Evolutionary conservation across 2,329 filamentous ascomycete genomes (phyloP).

Genomic region (Calonectria hawksworthii): DNA sequence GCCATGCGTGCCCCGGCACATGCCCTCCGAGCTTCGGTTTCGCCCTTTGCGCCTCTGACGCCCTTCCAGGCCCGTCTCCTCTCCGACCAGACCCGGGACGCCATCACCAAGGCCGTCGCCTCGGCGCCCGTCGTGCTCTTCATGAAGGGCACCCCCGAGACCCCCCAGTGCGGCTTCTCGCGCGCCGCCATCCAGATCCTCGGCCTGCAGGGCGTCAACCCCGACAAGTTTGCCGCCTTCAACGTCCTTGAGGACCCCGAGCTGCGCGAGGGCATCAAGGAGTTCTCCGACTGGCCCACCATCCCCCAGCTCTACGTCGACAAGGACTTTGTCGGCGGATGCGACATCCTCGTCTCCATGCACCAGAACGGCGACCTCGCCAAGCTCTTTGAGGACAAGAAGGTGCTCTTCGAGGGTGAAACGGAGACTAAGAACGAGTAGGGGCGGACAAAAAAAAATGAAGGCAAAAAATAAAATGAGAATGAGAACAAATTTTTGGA

Average conservation of each 20-base stretch:
- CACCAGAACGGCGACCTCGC: conserved; percentile 95
- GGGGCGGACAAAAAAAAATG: conserved; percentile 29
- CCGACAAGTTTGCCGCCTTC: conserved; percentile 96
- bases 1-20: conserved; percentile 43
- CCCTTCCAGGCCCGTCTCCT: conserved; percentile 74
- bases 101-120: conserved; percentile 90
- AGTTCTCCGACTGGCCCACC: conserved; percentile 99
- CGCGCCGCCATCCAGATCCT: conserved; percentile 95
- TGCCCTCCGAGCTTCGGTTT: conserved; percentile 40
- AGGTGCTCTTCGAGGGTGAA: conserved; percentile 77
- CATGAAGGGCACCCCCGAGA: conserved; percentile 99
- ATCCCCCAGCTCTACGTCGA: conserved; percentile 97
- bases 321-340: conserved; percentile 97
- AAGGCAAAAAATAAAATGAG: neutral
- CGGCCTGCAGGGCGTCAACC: conserved; percentile 94
- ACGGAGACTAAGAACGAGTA: conserved; percentile 54
- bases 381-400: conserved; percentile 92
- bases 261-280: conserved; percentile 92
- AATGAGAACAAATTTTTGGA: neutral
- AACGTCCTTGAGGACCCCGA: conserved; percentile 96
- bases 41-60: conserved; percentile 42
- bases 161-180: conserved; percentile 96
- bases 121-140: conserved; percentile 96
- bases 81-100: conserved; percentile 82
- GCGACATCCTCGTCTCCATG: conserved; percentile 97